Conservation (phyloP, 306 rosid genomes). For the Luffa acutangula region DNA sequence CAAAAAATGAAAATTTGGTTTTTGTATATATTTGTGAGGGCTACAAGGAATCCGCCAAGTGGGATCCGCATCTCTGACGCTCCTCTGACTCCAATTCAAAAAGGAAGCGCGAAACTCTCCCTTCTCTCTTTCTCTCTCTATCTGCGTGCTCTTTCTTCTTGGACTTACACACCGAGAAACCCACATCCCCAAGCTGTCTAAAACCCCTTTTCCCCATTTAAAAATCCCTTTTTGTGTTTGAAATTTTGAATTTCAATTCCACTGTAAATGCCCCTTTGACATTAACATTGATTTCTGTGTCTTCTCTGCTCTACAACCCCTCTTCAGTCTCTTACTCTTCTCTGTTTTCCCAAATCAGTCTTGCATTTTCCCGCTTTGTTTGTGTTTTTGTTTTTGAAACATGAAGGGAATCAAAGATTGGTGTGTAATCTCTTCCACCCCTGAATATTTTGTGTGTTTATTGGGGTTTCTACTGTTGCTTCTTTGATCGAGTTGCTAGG, state of each 20-base stretch:
- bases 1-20: neutral
- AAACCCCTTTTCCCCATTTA: neutral
- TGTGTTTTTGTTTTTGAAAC: no score
- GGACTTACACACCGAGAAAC: neutral
- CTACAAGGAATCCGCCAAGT: neutral
- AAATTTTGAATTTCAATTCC: slow-evolving; percentile 5
- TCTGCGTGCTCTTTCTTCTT: neutral
- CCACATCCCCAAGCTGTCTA: slow-evolving; percentile 3
- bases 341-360: neutral
- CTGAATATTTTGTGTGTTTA: neutral
- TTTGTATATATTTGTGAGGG: neutral
- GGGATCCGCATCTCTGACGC: slow-evolving; percentile 11
- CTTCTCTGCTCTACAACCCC: neutral
- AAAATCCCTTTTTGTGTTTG: neutral
- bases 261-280: neutral
- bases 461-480: neutral
- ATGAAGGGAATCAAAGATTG: neutral
- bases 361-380: neutral
- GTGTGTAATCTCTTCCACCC: neutral
- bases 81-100: slow-evolving; percentile 6
- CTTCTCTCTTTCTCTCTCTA: slow-evolving; percentile 1
- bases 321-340: neutral
- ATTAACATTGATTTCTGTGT: neutral
- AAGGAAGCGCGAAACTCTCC: slow-evolving; percentile 10
- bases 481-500: neutral